phyloP scores from a whole-genome alignment of 768 basidiomycete genomes.

The Calocera viscosa region DNA sequence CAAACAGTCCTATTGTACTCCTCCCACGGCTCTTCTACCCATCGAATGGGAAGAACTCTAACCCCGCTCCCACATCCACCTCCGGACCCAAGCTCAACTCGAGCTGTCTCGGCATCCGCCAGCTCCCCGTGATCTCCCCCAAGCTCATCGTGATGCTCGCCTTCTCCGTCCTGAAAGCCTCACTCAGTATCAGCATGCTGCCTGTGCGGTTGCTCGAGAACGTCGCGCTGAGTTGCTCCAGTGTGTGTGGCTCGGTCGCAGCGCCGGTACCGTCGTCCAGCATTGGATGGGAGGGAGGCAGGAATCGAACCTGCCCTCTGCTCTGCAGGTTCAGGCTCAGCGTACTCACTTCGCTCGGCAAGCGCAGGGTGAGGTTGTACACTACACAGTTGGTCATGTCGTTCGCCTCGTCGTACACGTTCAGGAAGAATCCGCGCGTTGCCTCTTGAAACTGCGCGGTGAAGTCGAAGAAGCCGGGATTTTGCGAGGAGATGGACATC shows the following conservation, averaged over 20 bases:
- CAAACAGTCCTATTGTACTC: not conserved
- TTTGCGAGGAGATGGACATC: not conserved
- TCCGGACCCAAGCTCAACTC: not conserved
- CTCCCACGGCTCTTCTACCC: not conserved
- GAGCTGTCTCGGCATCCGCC: not conserved
- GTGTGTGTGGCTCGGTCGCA: not conserved
- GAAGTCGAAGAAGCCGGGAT: not conserved
- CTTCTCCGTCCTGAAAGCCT: not conserved
- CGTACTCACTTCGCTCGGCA: not conserved
- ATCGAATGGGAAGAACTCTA: not conserved
- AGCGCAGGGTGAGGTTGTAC: not conserved
- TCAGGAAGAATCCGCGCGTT: not conserved
- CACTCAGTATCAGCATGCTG: not conserved
- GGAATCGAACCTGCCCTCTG: not conserved
- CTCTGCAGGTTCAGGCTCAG: not conserved
- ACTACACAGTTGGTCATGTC: slow-evolving; percentile 2
- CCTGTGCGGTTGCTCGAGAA: not conserved
- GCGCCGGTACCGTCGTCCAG: not conserved
- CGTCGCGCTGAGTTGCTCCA: not conserved
- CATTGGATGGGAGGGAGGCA: not conserved
- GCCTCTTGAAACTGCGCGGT: not conserved
- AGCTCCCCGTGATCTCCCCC: not conserved
- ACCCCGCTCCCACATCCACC: not conserved
- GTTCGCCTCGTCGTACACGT: slow-evolving; percentile 7
- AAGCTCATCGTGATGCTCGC: not conserved